phyloP scores from a whole-genome alignment of 73 alveolate genomes.

The Durusdinium trenchii region DNA sequence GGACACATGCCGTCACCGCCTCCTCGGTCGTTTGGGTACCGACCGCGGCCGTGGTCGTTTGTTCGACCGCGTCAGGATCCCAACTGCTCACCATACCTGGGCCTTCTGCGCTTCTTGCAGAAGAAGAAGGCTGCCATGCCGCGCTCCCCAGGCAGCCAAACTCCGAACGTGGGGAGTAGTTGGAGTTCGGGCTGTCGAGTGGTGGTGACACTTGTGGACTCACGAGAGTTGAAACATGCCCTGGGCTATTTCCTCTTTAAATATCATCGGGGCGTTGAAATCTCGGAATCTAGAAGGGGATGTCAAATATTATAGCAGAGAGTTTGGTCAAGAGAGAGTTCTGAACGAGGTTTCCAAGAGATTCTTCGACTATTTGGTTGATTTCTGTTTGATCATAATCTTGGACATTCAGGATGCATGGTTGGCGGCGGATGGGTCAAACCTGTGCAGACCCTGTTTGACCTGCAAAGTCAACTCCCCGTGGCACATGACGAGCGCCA shows the following conservation, averaged over 20 bases:
- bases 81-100: constrained; percentile 74
- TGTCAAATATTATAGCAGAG: neutral
- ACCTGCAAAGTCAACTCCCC: too few species aligned
- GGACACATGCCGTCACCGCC: neutral
- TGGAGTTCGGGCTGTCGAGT: neutral
- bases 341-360: too few species aligned
- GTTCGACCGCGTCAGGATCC: constrained; percentile 92
- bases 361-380: too few species aligned
- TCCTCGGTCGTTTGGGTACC: neutral
- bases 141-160: constrained; percentile 41
- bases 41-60: constrained; percentile 22
- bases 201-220: neutral
- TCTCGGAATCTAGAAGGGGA: neutral
- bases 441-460: too few species aligned
- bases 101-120: constrained; percentile 74
- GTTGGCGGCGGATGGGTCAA: too few species aligned
- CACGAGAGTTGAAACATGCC: neutral
- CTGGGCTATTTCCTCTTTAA: neutral
- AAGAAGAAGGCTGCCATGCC: constrained; percentile 62
- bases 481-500: too few species aligned
- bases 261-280: neutral
- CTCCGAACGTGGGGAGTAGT: too few species aligned
- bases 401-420: too few species aligned
- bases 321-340: too few species aligned
- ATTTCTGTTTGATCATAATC: too few species aligned